These are phyloP conservation scores for Binderoboletus segoi DNA, from an alignment of 1,284 basidiomycete species.

Conservation along the genomic window DNA sequence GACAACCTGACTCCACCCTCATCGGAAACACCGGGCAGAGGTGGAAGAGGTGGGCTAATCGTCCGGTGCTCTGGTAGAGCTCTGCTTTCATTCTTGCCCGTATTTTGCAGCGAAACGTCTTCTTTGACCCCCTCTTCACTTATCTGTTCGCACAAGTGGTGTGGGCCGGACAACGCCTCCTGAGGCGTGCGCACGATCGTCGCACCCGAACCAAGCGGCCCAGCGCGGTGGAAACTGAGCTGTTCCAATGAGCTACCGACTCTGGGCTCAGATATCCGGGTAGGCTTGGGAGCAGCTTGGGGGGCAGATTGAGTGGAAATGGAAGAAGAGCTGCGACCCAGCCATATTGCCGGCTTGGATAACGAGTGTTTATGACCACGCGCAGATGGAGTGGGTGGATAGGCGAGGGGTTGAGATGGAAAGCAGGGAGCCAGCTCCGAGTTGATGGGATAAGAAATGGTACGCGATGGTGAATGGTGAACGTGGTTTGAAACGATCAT, in stretches of 20 bases:
- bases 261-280: slow-evolving; percentile 65
- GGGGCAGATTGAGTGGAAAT: slow-evolving; percentile 27
- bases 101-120: slow-evolving; percentile 17
- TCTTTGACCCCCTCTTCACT: slow-evolving; percentile 19
- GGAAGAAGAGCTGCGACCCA: slow-evolving; percentile 31
- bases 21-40: slow-evolving; percentile 40
- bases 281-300: slow-evolving; percentile 43
- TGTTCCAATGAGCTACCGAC: slow-evolving; percentile 52
- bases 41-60: slow-evolving; percentile 58
- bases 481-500: slow-evolving; percentile 31
- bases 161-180: slow-evolving; percentile 55
- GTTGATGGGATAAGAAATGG: slow-evolving; percentile 45
- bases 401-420: slow-evolving; percentile 34
- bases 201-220: slow-evolving; percentile 65
- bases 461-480: slow-evolving; percentile 33
- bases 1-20: slow-evolving; percentile 23
- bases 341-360: slow-evolving; percentile 36
- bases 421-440: slow-evolving; percentile 49
- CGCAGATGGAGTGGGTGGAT: slow-evolving; percentile 26
- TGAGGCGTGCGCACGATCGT: slow-evolving; percentile 73
- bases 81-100: slow-evolving; percentile 30
- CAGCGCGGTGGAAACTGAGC: slow-evolving; percentile 43
- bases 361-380: slow-evolving; percentile 31
- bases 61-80: slow-evolving; percentile 39
- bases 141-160: not conserved